phyloP scores from a whole-genome alignment of 345 rosid species.

The Geranium rotundifolium region DNA sequence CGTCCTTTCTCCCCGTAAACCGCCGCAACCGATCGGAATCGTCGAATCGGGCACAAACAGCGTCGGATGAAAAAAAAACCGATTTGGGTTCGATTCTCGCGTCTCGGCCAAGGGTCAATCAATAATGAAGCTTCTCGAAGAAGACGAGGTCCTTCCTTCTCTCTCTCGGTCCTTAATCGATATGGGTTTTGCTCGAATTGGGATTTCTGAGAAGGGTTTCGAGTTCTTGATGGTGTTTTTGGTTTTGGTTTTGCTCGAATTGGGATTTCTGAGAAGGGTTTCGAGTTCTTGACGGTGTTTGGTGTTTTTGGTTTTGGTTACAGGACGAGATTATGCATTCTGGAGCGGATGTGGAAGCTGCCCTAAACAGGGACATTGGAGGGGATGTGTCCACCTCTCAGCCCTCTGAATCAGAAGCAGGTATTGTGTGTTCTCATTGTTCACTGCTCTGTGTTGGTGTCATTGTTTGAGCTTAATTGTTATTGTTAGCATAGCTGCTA shows the following conservation, averaged over 20 bases:
- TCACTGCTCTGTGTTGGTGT: neutral
- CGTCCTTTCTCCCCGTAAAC: neutral
- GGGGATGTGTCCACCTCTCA: conserved; percentile 50
- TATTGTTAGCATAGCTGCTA: too few species aligned
- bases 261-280: neutral
- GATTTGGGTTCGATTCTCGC: neutral
- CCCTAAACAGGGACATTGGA: conserved; percentile 76
- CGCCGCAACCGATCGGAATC: neutral
- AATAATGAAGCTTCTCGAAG: conserved; percentile 81
- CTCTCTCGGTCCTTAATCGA: neutral
- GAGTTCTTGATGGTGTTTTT: neutral
- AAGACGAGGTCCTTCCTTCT: conserved; percentile 60
- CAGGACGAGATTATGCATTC: conserved; percentile 96
- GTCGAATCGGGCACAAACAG: neutral
- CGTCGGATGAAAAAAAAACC: neutral
- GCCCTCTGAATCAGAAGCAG: conserved; percentile 35
- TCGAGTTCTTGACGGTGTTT: neutral
- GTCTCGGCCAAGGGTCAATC: conserved; percentile 53
- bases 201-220: neutral
- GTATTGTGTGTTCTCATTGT: conserved; percentile 9
- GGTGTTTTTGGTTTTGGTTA: conserved; percentile 2
- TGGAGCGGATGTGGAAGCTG: conserved; percentile 94
- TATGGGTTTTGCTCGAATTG: neutral
- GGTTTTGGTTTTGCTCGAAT: neutral
- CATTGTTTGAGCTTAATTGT: neutral